Percentiles rank a stretch among this genome's conserved stretches.
phyloP scores from a whole-genome alignment of 2,329 filamentous ascomycete species.

The Penicillium verrucosum region DNA sequence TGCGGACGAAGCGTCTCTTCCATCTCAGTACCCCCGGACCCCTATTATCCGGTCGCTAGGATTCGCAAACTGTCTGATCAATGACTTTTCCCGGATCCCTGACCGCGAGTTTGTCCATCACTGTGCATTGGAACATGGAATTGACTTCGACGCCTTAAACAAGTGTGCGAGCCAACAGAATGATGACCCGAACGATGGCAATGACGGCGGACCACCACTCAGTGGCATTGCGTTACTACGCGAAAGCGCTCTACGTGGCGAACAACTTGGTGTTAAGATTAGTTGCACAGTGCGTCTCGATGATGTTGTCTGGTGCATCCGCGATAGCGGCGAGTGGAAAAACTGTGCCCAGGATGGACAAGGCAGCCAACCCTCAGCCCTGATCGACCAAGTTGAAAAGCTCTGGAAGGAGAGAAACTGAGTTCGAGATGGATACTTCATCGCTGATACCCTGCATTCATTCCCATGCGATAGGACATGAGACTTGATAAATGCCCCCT shows the following conservation, averaged over 20 bases:
- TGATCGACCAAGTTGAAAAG: slow-evolving; percentile 74
- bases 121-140: slow-evolving; percentile 86
- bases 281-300: slow-evolving; percentile 79
- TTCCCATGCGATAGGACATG: background rate
- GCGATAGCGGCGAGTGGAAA: slow-evolving; percentile 74
- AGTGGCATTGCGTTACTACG: slow-evolving; percentile 45
- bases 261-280: slow-evolving; percentile 61
- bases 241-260: slow-evolving; percentile 51
- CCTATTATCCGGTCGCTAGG: slow-evolving; percentile 79
- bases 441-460: background rate
- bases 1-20: slow-evolving; percentile 15
- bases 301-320: slow-evolving; percentile 76
- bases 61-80: slow-evolving; percentile 85
- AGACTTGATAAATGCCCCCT: background rate
- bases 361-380: slow-evolving; percentile 53
- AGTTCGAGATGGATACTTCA: background rate
- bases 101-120: slow-evolving; percentile 73
- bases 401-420: slow-evolving; percentile 49
- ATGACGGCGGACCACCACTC: slow-evolving; percentile 62
- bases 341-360: slow-evolving; percentile 67
- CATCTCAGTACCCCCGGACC: slow-evolving; percentile 61
- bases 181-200: slow-evolving; percentile 56
- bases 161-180: slow-evolving; percentile 75
- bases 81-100: slow-evolving; percentile 74
- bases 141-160: slow-evolving; percentile 78